Conservation (phyloP, 2,329 filamentous ascomycete species). For the Colletotrichum sublineola region DNA sequence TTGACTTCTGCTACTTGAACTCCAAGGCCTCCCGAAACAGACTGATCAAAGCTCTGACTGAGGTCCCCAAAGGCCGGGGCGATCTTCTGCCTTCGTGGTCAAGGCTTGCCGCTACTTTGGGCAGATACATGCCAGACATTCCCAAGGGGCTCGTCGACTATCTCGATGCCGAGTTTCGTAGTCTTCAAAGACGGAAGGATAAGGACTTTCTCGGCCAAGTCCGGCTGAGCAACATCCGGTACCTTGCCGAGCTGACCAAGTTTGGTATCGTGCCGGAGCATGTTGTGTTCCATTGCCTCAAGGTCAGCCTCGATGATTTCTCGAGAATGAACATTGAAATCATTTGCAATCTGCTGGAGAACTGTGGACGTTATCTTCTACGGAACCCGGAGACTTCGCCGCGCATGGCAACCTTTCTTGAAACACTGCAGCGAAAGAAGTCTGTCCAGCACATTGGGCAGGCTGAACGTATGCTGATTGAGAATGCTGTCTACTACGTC, state of each 20-base stretch:
- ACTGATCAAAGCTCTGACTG: constrained; percentile 91
- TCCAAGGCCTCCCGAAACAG: constrained; percentile 98
- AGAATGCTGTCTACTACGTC: constrained; percentile 98
- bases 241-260: constrained; percentile 96
- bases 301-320: constrained; percentile 97
- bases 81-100: constrained; percentile 93
- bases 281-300: constrained; percentile 98
- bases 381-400: constrained; percentile 93
- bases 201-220: constrained; percentile 98
- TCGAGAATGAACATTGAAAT: constrained; percentile 99
- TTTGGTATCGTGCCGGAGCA: constrained; percentile 98
- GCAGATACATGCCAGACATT: constrained; percentile 95
- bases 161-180: constrained; percentile 96
- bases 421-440: constrained; percentile 96
- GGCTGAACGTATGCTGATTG: constrained; percentile 97
- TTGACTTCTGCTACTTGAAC: constrained; percentile 98
- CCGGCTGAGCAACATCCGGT: constrained; percentile 94
- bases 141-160: constrained; percentile 91
- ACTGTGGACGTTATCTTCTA: constrained; percentile 93
- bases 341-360: constrained; percentile 94
- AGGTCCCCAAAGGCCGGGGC: constrained; percentile 92
- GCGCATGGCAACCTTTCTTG: constrained; percentile 92
- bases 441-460: constrained; percentile 94
- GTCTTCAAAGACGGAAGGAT: constrained; percentile 94
- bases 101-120: constrained; percentile 92